Conservation (phyloP, 441 rosid genomes). For the Sinapis alba region DNA sequence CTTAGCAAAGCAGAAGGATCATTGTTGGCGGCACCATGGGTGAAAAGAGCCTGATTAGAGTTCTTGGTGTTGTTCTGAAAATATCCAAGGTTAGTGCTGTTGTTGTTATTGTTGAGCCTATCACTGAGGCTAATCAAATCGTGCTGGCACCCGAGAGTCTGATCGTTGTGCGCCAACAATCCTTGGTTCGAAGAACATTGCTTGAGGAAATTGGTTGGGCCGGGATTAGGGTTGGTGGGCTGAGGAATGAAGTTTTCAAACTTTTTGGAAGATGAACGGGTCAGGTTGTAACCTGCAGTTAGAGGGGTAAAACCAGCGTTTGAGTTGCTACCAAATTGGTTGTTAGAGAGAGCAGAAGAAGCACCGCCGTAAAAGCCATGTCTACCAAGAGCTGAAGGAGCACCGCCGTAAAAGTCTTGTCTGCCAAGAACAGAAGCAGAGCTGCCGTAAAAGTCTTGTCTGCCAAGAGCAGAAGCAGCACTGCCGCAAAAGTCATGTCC, state of each 20-base stretch:
- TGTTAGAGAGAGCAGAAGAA: conserved; percentile 24
- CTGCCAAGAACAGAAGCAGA: conserved; percentile 12
- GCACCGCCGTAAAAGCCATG: conserved; percentile 51
- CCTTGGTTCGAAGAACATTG: conserved; percentile 46
- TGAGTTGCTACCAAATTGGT: background rate
- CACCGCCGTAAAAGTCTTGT: conserved; percentile 38
- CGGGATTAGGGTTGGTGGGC: conserved; percentile 35
- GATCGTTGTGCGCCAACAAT: conserved; percentile 23
- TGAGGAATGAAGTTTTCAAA: conserved; percentile 53
- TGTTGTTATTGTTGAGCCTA: conserved; percentile 22
- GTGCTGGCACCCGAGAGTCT: conserved; percentile 39
- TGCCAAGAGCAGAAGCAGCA: too few relatives aligned
- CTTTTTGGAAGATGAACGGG: conserved; percentile 24
- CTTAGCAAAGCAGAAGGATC: conserved; percentile 30
- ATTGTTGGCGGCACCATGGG: conserved; percentile 19
- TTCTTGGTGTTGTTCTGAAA: conserved; percentile 35
- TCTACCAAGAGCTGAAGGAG: background rate
- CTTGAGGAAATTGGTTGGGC: conserved; percentile 35
- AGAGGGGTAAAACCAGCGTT: background rate
- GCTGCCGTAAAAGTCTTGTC: background rate
- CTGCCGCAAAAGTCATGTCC: too few relatives aligned
- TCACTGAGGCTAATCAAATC: conserved; percentile 35
- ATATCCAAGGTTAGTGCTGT: conserved; percentile 24
- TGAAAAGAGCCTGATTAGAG: conserved; percentile 37
- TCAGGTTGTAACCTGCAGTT: background rate